phyloP scores from a whole-genome alignment of 345 rosid genomes.

The Corymbia maculata region DNA sequence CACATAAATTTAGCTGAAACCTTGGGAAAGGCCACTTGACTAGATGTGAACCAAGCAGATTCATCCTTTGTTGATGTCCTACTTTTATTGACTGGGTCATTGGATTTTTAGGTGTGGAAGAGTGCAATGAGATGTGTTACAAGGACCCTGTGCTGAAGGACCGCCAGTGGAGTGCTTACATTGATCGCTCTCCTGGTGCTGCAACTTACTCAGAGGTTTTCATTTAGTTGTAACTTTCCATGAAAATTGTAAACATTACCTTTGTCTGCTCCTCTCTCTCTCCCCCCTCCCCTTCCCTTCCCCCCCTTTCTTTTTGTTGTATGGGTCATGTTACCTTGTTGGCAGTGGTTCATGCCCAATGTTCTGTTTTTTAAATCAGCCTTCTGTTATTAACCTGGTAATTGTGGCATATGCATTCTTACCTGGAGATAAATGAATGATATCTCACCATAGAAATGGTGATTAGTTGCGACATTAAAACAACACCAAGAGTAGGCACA shows the following conservation, averaged over 20 bases:
- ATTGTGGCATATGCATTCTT: neutral
- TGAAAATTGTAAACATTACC: neutral
- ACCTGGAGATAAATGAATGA: neutral
- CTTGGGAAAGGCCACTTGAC: neutral
- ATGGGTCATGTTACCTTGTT: neutral
- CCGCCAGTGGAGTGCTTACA: slow-evolving; percentile 80
- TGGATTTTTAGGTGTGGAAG: slow-evolving; percentile 49
- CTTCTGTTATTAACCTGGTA: neutral
- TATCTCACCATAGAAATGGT: neutral
- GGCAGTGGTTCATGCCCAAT: neutral
- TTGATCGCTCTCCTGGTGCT: slow-evolving; percentile 92
- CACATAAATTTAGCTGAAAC: neutral
- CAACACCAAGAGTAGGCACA: neutral
- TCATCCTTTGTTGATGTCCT: neutral
- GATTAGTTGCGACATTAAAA: neutral
- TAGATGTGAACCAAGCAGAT: neutral
- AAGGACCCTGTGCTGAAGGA: slow-evolving; percentile 97
- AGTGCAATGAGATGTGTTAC: slow-evolving; percentile 81
- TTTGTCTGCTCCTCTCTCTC: neutral
- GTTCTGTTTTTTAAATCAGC: neutral
- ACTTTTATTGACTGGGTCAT: neutral
- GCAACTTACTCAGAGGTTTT: slow-evolving; percentile 69
- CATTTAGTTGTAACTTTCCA: neutral
- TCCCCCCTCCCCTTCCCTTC: neutral
- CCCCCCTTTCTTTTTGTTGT: neutral